Evolutionary conservation across 2,329 filamentous ascomycete genomes (phyloP).

Genomic region (Cyphellophora europaea): DNA sequence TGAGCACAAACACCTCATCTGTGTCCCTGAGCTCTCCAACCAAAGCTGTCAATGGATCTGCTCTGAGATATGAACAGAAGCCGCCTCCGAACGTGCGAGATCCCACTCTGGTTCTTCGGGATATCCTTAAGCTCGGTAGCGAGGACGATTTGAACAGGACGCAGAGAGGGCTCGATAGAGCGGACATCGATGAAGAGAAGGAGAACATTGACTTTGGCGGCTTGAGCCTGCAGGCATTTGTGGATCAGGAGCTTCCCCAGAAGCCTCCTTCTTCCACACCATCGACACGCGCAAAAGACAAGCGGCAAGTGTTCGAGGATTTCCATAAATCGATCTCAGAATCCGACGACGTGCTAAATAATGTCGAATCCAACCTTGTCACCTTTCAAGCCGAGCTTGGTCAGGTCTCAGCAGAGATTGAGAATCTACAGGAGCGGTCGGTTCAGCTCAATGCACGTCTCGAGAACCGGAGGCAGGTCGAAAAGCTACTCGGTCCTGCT

Average conservation of each 20-base stretch:
- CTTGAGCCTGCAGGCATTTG: slow-evolving; percentile 66
- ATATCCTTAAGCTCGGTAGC: slow-evolving; percentile 42
- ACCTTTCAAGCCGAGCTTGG: slow-evolving; percentile 92
- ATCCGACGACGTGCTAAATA: slow-evolving; percentile 87
- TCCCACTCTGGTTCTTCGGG: slow-evolving; percentile 60
- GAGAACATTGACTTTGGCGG: slow-evolving; percentile 69
- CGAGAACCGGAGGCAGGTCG: slow-evolving; percentile 81
- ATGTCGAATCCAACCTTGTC: slow-evolving; percentile 83
- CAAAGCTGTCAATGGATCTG: slow-evolving; percentile 58
- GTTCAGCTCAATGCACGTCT: slow-evolving; percentile 72
- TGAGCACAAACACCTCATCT: slow-evolving; percentile 64
- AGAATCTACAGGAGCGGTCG: slow-evolving; percentile 81
- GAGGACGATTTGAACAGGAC: not conserved
- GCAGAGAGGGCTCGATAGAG: slow-evolving; percentile 2
- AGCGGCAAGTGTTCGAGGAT: slow-evolving; percentile 79
- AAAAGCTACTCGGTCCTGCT: slow-evolving; percentile 75
- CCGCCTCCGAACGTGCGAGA: slow-evolving; percentile 52
- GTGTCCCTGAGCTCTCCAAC: slow-evolving; percentile 61
- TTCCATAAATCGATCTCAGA: slow-evolving; percentile 76
- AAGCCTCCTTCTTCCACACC: slow-evolving; percentile 63
- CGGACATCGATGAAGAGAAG: slow-evolving; percentile 39
- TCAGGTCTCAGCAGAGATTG: slow-evolving; percentile 87
- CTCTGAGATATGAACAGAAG: slow-evolving; percentile 49
- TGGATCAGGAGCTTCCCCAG: slow-evolving; percentile 31
- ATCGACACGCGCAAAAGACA: slow-evolving; percentile 49